Evolutionary conservation across 2,329 filamentous ascomycete genomes (phyloP), one percentile per base, ranked within the genome.

Genomic region (Ophiocordyceps robertsii): DNA sequence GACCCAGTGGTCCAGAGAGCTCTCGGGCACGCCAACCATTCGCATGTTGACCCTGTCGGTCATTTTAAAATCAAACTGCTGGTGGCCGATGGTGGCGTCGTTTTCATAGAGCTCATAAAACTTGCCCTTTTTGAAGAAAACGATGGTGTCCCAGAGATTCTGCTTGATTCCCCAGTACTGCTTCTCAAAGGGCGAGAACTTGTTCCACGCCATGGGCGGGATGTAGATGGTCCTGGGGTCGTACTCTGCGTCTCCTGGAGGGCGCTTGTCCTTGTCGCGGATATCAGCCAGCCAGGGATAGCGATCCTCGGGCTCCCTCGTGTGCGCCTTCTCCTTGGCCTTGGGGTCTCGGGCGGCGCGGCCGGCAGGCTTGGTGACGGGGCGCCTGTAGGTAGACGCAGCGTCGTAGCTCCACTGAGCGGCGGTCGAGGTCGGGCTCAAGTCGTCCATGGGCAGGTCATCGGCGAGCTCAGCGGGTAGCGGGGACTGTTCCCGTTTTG

Each of bases 91-190:
- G 0, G 90, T 95, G 6, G 92, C 92, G 62, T 98, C 92, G 46
- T 95, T 95, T 60, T 98, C 92, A 56, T 96, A 98, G 0, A 98
- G 72, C 59, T 98, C 92, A 57, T 95, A 98, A 63, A 98, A 98
- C 55, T 98, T 98, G 55, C 92, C 92, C 69, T 98, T 98, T 64
- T 96, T 98, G 79, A 98, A 98, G 65, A 98, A 98, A 14, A 98
- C 90, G 38, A 98, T 82, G 0, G 89, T 95, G 51, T 95, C 88
- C 84, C 86, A 96, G 50, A 93, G 85, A 53, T 95, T 95, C 61
- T 89, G 84, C 66, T 98, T 98, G 62, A 98, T 96, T 55, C 94
- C 87, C 92, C 92, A 98, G 60, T 98, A 98, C 58, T 98, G 92
- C 61, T 88, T 93, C 63, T 98, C 92, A 50, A 98, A 98, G 0